phyloP scores from a whole-genome alignment of 2,329 filamentous ascomycete species.

The Hypomyces rosellus region DNA sequence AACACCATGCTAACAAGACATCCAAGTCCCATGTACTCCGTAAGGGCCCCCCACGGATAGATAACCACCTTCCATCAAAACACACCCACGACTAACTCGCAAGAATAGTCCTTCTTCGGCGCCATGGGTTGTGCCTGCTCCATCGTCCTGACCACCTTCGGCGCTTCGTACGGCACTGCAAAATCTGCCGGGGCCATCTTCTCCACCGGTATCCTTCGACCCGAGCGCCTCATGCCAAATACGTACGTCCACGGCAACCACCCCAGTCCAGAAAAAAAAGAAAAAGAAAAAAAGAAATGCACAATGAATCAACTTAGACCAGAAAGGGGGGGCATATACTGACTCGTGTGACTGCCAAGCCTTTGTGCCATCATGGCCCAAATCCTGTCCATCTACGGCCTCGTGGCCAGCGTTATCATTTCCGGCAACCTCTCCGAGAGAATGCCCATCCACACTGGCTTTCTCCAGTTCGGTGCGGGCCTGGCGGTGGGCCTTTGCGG shows the following conservation, averaged over 20 bases:
- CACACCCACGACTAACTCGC: neutral
- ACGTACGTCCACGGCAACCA: neutral
- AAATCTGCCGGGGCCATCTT: slow-evolving; percentile 99
- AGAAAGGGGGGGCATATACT: neutral
- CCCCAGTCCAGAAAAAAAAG: neutral
- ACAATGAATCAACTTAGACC: neutral
- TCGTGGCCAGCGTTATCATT: slow-evolving; percentile 1
- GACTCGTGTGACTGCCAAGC: slow-evolving; percentile 10
- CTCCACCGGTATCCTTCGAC: slow-evolving; percentile 95
- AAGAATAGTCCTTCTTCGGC: slow-evolving; percentile 73
- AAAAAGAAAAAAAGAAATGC: no score
- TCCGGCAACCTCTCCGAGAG: slow-evolving; percentile 39
- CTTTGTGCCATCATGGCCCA: slow-evolving; percentile 42
- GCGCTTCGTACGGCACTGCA: slow-evolving; percentile 96
- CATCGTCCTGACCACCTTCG: slow-evolving; percentile 94
- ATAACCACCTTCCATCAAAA: neutral
- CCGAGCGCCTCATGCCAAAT: slow-evolving; percentile 47
- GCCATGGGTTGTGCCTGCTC: slow-evolving; percentile 96
- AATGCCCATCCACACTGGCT: slow-evolving; percentile 70
- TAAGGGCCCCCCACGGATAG: neutral
- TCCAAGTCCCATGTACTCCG: slow-evolving; percentile 1
- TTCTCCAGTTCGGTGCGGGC: slow-evolving; percentile 81
- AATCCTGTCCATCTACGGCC: slow-evolving; percentile 30
- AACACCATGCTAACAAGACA: no score
- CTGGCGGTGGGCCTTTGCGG: slow-evolving; percentile 75